Conservation (phyloP, 768 basidiomycete genomes). For the Tephrocybe sp. region DNA sequence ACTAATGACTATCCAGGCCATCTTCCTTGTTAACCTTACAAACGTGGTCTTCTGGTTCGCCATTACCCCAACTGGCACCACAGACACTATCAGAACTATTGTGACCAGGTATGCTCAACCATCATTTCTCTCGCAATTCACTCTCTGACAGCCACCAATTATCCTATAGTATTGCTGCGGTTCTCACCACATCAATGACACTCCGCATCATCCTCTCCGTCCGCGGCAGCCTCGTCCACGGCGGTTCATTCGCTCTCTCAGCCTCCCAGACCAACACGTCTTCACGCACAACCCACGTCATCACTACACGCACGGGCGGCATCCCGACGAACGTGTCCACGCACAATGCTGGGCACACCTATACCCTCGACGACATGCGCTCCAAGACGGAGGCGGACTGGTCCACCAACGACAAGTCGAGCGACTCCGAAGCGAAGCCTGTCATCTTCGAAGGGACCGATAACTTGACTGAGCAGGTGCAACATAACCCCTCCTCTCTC, state of each 20-base stretch:
- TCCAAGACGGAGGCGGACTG: slow-evolving; percentile 47
- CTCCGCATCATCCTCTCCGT: slow-evolving; percentile 84
- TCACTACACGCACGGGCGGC: slow-evolving; percentile 42
- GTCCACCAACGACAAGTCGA: slow-evolving; percentile 37
- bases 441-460: slow-evolving; percentile 30
- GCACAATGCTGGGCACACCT: slow-evolving; percentile 34
- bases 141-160: background rate
- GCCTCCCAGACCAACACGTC: slow-evolving; percentile 40
- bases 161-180: slow-evolving; percentile 68
- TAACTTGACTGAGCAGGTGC: slow-evolving; percentile 21
- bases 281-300: slow-evolving; percentile 52
- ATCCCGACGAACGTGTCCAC: slow-evolving; percentile 34
- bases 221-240: slow-evolving; percentile 68
- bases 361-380: slow-evolving; percentile 55
- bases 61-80: slow-evolving; percentile 56
- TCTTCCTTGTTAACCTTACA: slow-evolving; percentile 77
- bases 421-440: slow-evolving; percentile 37
- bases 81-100: slow-evolving; percentile 78
- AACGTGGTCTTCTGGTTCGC: slow-evolving; percentile 90
- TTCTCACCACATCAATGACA: slow-evolving; percentile 84
- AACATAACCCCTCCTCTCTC: slow-evolving; percentile 19
- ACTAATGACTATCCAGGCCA: slow-evolving; percentile 36
- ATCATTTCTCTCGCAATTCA: background rate
- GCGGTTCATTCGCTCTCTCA: slow-evolving; percentile 67
- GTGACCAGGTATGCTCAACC: slow-evolving; percentile 49